Evolutionary conservation across 768 basidiomycete species (phyloP).

Genomic region (Clathrus columnatus): DNA sequence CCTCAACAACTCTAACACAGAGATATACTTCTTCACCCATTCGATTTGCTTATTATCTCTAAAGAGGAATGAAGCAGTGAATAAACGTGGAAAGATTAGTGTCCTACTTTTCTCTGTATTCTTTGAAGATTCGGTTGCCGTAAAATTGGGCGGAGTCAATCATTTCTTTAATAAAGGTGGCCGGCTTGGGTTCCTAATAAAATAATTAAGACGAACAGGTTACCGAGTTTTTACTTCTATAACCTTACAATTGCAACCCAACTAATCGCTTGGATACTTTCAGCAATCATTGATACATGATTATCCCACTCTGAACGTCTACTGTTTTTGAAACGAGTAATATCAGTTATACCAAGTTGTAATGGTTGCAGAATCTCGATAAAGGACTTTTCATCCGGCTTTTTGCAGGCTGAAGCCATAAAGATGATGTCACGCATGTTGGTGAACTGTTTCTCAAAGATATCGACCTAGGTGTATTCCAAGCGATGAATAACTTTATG

Average conservation of each 20-base stretch:
- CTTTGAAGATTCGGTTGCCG: slow-evolving; percentile 82
- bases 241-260: slow-evolving; percentile 77
- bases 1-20: slow-evolving; percentile 66
- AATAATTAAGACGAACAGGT: not conserved
- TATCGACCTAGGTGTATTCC: slow-evolving; percentile 41
- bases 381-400: slow-evolving; percentile 59
- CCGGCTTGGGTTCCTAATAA: slow-evolving; percentile 69
- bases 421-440: slow-evolving; percentile 63
- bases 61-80: slow-evolving; percentile 12
- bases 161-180: slow-evolving; percentile 66
- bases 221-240: slow-evolving; percentile 1
- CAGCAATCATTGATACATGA: slow-evolving; percentile 74
- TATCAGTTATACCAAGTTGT: slow-evolving; percentile 60
- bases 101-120: slow-evolving; percentile 84
- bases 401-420: slow-evolving; percentile 63
- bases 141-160: slow-evolving; percentile 87
- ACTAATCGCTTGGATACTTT: slow-evolving; percentile 71
- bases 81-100: not conserved
- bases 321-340: slow-evolving; percentile 76
- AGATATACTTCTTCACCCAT: slow-evolving; percentile 72
- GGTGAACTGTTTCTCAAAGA: slow-evolving; percentile 59
- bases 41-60: slow-evolving; percentile 84
- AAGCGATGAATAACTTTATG: not conserved
- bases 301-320: slow-evolving; percentile 75
- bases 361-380: slow-evolving; percentile 57